Evolutionary conservation across 768 basidiomycete genomes (phyloP), one percentile per base, ranked within the genome.

Genomic region (Leucogyrophana mollusca): DNA sequence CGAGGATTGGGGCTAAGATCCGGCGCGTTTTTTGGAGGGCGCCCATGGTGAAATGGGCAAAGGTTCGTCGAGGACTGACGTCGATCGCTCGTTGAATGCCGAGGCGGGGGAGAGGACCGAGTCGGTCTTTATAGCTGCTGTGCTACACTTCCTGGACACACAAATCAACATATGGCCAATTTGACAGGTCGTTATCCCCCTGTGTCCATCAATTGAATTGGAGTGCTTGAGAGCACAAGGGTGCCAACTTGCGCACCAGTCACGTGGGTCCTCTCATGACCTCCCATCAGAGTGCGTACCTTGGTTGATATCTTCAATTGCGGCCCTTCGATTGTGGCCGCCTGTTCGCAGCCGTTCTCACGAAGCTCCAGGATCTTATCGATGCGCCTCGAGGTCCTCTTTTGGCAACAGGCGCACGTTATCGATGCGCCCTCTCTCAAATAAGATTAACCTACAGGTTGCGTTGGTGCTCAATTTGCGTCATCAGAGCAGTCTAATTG

Each of bases 321-420:
- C 34, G 20, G n/a, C 20, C 35, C 20, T 37, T 37, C 20, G 44
- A 53, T 49, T 39, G 18, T 36, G 40, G 47, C 42, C 38, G 41
- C 43, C 36, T 23, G 34, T 46, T 36, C 41, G 50, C 38, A 40
- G 40, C 36, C 22, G 34, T 46, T 36, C 41, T 49, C 46, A 43
- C 34, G 16, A 14, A 45, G 44, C 17, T 16, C 30, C 17, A 20
- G 43, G 51, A 46, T 40, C 56, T 66, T 59, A 66, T 66, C 64
- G 66, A 66, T 68, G 53, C 47, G 32, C 56, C 55, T 58, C 56
- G 52, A 51, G 41, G 18, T 3, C 55, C 30, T 34, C 7, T 52
- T 68, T 55, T 35, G 43, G 54, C 40, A 54, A 37, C 1, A 8
- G 34, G 40, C 48, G 40, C 40, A 44, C 41, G 27, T 33, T 41